Percentiles rank a stretch among this genome's conserved stretches.
phyloP scores from a whole-genome alignment of 169 alveolate genomes.

The Eimeria falciformis region DNA sequence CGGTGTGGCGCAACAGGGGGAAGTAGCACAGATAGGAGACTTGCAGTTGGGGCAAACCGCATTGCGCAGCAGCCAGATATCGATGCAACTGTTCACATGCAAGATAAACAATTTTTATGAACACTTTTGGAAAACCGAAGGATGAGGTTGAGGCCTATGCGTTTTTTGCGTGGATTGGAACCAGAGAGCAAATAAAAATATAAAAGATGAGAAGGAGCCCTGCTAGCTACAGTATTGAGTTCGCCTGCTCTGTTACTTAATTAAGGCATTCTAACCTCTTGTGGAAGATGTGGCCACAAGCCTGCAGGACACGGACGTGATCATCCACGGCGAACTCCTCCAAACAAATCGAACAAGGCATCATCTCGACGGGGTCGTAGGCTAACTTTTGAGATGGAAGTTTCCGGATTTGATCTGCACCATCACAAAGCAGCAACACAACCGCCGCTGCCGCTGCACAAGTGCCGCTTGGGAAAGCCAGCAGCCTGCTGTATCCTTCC shows the following conservation, averaged over 20 bases:
- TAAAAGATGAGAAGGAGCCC: too few species aligned
- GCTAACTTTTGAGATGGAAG: slow-evolving; percentile 52
- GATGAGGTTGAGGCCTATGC: too few species aligned
- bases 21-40: slow-evolving; percentile 68
- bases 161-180: too few species aligned
- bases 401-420: slow-evolving; percentile 42
- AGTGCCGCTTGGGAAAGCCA: too few species aligned
- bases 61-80: slow-evolving; percentile 87
- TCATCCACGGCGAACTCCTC: slow-evolving; percentile 81
- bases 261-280: slow-evolving; percentile 69
- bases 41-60: slow-evolving; percentile 89
- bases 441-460: background rate
- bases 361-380: slow-evolving; percentile 47
- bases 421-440: background rate
- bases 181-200: too few species aligned
- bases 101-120: too few species aligned
- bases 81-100: slow-evolving; percentile 82
- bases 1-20: too few species aligned
- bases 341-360: slow-evolving; percentile 82
- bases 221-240: too few species aligned
- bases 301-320: slow-evolving; percentile 82
- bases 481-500: too few species aligned
- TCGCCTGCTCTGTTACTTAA: too few species aligned
- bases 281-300: slow-evolving; percentile 87
- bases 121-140: too few species aligned